A percentile compares a stretch with the other conserved stretches of the same genome.
Evolutionary conservation across 2,329 filamentous ascomycete genomes (phyloP).

Genomic region (Arthrobotrys conoides): DNA sequence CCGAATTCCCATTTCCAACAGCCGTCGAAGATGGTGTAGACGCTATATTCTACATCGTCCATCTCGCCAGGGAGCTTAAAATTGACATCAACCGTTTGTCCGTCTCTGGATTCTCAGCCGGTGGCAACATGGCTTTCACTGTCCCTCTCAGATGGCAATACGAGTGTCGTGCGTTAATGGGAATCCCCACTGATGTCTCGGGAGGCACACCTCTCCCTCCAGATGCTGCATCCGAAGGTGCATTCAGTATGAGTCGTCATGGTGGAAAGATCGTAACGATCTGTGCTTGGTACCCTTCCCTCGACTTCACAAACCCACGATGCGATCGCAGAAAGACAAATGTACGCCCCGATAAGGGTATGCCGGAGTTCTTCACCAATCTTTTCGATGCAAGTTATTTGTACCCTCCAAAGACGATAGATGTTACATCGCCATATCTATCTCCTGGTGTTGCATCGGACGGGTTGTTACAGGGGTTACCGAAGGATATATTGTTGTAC

Average conservation of each 20-base stretch:
- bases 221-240: slow-evolving; percentile 52
- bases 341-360: slow-evolving; percentile 72
- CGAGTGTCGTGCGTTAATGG: slow-evolving; percentile 59
- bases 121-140: slow-evolving; percentile 69
- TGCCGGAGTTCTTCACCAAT: slow-evolving; percentile 73
- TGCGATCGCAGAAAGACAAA: slow-evolving; percentile 73
- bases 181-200: slow-evolving; percentile 29
- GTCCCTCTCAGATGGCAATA: slow-evolving; percentile 65
- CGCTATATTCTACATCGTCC: slow-evolving; percentile 74
- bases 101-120: slow-evolving; percentile 76
- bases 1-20: slow-evolving; percentile 76
- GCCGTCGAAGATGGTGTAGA: slow-evolving; percentile 78
- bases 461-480: slow-evolving; percentile 70
- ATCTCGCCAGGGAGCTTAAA: slow-evolving; percentile 72
- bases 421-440: slow-evolving; percentile 71
- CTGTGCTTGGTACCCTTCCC: slow-evolving; percentile 75
- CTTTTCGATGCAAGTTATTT: slow-evolving; percentile 77
- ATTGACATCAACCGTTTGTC: slow-evolving; percentile 73
- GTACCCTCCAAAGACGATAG: slow-evolving; percentile 69
- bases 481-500: slow-evolving; percentile 73
- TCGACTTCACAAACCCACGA: slow-evolving; percentile 74
- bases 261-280: slow-evolving; percentile 70
- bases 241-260: slow-evolving; percentile 53
- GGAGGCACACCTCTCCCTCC: slow-evolving; percentile 40
- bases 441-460: slow-evolving; percentile 74